Base-by-base conservation (phyloP, 1,139 yeast genomes). In the Pichia sp. region DNA sequence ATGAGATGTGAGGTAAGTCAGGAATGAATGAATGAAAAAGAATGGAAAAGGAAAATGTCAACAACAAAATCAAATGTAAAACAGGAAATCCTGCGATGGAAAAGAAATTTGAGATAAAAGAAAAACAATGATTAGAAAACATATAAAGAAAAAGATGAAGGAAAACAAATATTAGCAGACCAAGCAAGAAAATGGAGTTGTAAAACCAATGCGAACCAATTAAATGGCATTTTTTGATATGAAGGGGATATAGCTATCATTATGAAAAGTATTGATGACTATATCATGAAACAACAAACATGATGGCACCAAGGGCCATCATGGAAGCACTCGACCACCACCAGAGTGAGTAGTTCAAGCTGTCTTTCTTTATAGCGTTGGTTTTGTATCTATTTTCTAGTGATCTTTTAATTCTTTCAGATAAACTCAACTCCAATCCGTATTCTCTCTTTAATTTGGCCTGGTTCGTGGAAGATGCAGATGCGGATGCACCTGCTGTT, bases 381-480 rank as follows among this genome's bases (percentile, higher is more conserved):
- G 97, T 89, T 71, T 84, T 84, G 64, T 81, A 82, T 70, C 83
- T 83, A 73, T 91, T 91, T 65, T 88, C 96, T 64, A 91, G 76
- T 16, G 89, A 76, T 69, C 96, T 79, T 68, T 81, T 84, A 53
- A 88, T 79, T 59, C 74, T 70, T 49, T 68, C 65, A 14, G 72
- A 61, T 14, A 70, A 56, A 31, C 55, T 43, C 27, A 58, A 47
- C 30, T 58, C 57, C 6, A 56, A 36, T 6, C 61, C 61, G 17
- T 38, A 17, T 43, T 53, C 57, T 46, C 55, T 58, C 40, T 36
- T 36, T 6, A 36, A 6, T 9, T 44, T 46, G 4, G 48, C 48
- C 12, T 49, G 38, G 8, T 65, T 63, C 6, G 67, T 58, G 12
- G 68, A 51, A 6, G 67, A 57, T 12, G 63, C 61, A 34, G 77